Conservation (phyloP, 768 basidiomycete species). For the Trametopsis cervina region DNA sequence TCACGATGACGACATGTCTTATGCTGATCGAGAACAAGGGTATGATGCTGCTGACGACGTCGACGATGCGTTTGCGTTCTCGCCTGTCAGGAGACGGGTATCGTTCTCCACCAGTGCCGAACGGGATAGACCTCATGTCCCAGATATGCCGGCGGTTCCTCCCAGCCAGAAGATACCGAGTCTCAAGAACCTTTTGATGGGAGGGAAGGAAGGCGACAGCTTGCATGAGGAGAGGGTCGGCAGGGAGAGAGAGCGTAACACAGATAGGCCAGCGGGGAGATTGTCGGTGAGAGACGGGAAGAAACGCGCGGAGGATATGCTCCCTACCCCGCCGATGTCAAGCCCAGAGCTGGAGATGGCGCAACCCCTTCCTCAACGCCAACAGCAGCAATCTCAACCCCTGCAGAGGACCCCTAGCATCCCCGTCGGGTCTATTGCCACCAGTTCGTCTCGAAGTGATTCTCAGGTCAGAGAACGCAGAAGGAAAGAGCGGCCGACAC, state of each 20-base stretch:
- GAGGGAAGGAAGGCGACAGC: no score
- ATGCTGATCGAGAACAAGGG: no score
- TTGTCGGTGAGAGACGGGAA: neutral
- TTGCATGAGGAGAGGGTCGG: neutral
- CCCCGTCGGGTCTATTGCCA: neutral
- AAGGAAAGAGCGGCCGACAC: conserved; percentile 1
- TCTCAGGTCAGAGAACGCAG: neutral
- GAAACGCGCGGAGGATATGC: neutral
- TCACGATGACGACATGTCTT: no score
- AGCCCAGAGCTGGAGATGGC: neutral
- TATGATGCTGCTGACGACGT: neutral
- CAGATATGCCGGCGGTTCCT: neutral
- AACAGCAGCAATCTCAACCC: neutral
- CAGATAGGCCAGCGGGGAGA: neutral
- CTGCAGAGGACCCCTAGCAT: neutral
- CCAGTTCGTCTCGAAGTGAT: neutral
- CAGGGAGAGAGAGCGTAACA: neutral
- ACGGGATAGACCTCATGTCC: neutral
- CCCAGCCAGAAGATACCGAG: no score
- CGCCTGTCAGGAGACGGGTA: neutral
- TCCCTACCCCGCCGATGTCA: neutral
- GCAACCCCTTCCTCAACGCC: neutral
- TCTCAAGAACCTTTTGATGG: no score
- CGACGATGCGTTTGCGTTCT: neutral
- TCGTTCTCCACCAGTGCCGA: neutral